Evolutionary conservation across 2,329 filamentous ascomycete species (phyloP), one percentile per base, ranked within the genome.

Genomic region (Hirsutella minnesotensis): DNA sequence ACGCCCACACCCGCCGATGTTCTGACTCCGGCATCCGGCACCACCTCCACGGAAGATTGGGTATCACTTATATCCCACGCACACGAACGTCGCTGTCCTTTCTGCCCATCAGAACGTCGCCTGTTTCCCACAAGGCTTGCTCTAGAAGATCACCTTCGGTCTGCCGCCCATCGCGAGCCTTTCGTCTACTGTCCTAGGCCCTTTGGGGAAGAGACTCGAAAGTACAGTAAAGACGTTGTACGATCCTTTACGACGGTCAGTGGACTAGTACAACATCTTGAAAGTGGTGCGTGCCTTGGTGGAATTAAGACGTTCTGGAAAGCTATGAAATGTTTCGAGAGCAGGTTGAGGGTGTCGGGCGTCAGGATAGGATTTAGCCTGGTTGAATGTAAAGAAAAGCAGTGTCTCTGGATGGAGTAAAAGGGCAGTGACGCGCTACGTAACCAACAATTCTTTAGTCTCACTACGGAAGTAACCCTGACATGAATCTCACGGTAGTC

Each of bases 241-340:
- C 44, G 24, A 19, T 19, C 39, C 4, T 50, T 50, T n/a, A 45
- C 24, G 7, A 47, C 48, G 7, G 16, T 46, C 8, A 42, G 42
- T 15, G 46, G 48, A 19, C 45, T 50, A 4, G 43, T 41, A 18
- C 40, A 46, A 35, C 48, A 50, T 31, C 38, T 49, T 20, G 46
- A 50, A 40, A 46, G 44, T 27, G 45, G 44, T 5, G 39, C 45
- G 10, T 49, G 48, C 18, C 21, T 31, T 4, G 44, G 39, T 12
- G 48, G 43, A 7, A 27, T 16, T n/a, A 13, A 21, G 12, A 38
- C 21, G 18, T 37, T 44, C 18, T 31, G 38, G 42, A 31, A 44
- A 13, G 37, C 38, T 12, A 16, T 45, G n/a, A 19, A 40, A 30
- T 44, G 36, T 40, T 33, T 41, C n/a, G 40, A 41, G 40, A n/a